A percentile compares a stretch with the other conserved stretches of the same genome.
phyloP scores from a whole-genome alignment of 805 yeast genomes.

The Myxozyma nipponensis region DNA sequence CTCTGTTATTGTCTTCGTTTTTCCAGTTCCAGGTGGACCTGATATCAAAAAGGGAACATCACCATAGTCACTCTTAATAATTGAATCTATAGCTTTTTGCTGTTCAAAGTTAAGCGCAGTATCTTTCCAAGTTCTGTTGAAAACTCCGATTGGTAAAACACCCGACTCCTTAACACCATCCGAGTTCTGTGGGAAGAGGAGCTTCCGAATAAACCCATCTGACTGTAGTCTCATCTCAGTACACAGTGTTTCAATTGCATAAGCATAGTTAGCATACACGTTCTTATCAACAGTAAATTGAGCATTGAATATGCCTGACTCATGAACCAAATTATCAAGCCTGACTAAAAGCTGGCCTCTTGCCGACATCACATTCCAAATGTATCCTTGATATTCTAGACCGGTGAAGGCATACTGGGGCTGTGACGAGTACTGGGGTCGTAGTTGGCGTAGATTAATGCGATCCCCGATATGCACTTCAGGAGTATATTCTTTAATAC shows the following conservation, averaged over 20 bases:
- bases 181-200: constrained; percentile 15
- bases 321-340: constrained; percentile 14
- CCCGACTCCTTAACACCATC: constrained; percentile 14
- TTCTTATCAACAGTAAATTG: constrained; percentile 10
- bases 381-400: constrained; percentile 8
- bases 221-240: constrained; percentile 1
- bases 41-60: constrained; percentile 24
- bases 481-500: constrained; percentile 25
- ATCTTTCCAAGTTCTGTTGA: constrained; percentile 19
- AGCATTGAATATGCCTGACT: constrained; percentile 17
- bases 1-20: constrained; percentile 26
- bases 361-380: constrained; percentile 20
- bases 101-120: constrained; percentile 21
- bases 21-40: constrained; percentile 27
- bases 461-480: constrained; percentile 19
- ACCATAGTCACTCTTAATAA: constrained; percentile 17
- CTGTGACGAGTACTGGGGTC: constrained; percentile 16
- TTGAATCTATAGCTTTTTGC: constrained; percentile 19
- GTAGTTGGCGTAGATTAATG: constrained; percentile 13
- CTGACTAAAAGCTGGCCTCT: constrained; percentile 18
- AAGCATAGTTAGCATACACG: constrained; percentile 2
- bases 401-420: constrained; percentile 19
- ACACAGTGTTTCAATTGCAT: constrained; percentile 3
- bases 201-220: constrained; percentile 17
- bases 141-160: constrained; percentile 10